A percentile compares a stretch with the other conserved stretches of the same genome.
These are phyloP conservation scores for Pezizomycotina sp. DNA, from an alignment of 2,329 filamentous ascomycete species.

Conservation along the genomic window DNA sequence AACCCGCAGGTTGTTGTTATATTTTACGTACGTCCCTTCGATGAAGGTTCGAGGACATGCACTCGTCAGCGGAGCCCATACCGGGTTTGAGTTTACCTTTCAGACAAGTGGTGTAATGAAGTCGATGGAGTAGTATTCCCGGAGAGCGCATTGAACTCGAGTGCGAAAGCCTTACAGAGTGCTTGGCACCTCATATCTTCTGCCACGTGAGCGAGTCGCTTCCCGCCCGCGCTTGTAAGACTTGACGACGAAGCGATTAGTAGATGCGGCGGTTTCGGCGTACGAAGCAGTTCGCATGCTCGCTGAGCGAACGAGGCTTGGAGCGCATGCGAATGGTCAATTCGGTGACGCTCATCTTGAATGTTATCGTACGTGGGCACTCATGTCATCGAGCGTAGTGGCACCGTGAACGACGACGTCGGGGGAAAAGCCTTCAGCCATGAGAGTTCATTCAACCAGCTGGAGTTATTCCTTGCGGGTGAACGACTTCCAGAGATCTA, in stretches of 20 bases:
- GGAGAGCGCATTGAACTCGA: conserved; percentile 30
- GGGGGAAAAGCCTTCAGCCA: conserved; percentile 26
- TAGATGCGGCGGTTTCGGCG: conserved; percentile 26
- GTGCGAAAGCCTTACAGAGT: conserved; percentile 31
- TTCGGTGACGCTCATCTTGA: conserved; percentile 27
- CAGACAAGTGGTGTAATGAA: conserved; percentile 28
- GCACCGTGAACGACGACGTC: conserved; percentile 25
- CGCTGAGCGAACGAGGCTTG: conserved; percentile 28
- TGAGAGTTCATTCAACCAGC: conserved; percentile 27
- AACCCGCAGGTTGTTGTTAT: conserved; percentile 28
- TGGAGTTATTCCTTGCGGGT: conserved; percentile 25
- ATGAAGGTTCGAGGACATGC: conserved; percentile 30
- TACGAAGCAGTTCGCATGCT: conserved; percentile 29
- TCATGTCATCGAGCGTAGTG: conserved; percentile 29
- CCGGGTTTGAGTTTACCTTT: conserved; percentile 12
- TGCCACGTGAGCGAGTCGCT: conserved; percentile 26
- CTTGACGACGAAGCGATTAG: conserved; percentile 29
- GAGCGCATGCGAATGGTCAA: conserved; percentile 28
- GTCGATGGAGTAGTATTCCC: conserved; percentile 26
- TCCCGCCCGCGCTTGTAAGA: conserved; percentile 25
- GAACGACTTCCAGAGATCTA: conserved; percentile 20
- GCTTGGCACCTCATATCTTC: conserved; percentile 32
- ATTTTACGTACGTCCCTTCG: conserved; percentile 30
- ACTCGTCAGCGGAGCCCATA: conserved; percentile 10
- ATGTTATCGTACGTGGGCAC: conserved; percentile 29